These are phyloP conservation scores for Fusarium stilboides DNA, from an alignment of 2,329 filamentous ascomycete species.

Conservation along the genomic window DNA sequence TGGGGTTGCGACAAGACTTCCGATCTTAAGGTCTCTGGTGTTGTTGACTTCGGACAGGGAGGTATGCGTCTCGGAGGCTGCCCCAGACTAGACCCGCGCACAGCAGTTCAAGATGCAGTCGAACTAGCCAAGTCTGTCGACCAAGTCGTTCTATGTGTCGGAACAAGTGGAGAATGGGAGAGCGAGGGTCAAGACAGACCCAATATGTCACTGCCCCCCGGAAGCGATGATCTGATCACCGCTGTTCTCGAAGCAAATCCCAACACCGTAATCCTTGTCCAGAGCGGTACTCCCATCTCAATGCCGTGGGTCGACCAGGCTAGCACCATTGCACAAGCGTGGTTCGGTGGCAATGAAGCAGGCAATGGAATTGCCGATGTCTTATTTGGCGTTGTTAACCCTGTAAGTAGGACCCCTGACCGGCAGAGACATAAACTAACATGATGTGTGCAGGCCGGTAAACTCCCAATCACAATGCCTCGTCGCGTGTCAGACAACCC, in stretches of 20 bases:
- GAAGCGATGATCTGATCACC: background rate
- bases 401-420: background rate
- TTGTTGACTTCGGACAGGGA: constrained; percentile 4
- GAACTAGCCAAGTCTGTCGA: background rate
- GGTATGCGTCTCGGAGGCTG: constrained; percentile 2
- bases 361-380: constrained; percentile 6
- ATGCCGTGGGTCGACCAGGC: constrained; percentile 8
- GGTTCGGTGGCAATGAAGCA: constrained; percentile 14
- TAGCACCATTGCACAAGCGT: background rate
- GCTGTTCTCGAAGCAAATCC: background rate
- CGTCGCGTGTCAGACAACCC: background rate
- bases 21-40: background rate
- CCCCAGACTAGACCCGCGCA: background rate
- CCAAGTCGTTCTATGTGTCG: constrained; percentile 7
- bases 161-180: constrained; percentile 15
- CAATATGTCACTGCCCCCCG: background rate
- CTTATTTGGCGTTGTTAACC: background rate
- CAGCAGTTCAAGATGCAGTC: background rate
- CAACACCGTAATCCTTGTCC: rapidly evolving
- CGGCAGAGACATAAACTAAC: background rate
- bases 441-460: background rate
- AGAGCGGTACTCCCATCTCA: constrained; percentile 10
- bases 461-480: constrained; percentile 2
- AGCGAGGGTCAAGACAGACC: constrained; percentile 7
- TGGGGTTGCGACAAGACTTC: constrained; percentile 17